Evolutionary conservation across 2,329 filamentous ascomycete genomes (phyloP).

Genomic region (Shiraia sp.): DNA sequence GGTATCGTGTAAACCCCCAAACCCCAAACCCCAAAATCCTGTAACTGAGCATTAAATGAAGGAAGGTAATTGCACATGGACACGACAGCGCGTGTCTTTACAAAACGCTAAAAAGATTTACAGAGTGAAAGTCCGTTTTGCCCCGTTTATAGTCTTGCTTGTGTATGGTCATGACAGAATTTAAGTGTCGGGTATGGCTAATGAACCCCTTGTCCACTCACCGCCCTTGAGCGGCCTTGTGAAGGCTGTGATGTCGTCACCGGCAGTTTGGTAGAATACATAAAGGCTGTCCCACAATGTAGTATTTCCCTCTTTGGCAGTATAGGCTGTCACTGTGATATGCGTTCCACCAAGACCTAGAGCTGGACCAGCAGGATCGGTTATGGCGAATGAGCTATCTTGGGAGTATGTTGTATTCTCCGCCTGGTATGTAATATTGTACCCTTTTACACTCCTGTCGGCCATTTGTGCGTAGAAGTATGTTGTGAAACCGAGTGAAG

Average conservation of each 20-base stretch:
- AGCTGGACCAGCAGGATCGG: conserved; percentile 28
- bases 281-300: conserved; percentile 32
- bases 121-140: too few relatives aligned
- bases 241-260: conserved; percentile 37
- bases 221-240: conserved; percentile 27
- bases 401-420: conserved; percentile 44
- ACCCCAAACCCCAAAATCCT: too few relatives aligned
- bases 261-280: conserved; percentile 37
- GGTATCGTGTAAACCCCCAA: too few relatives aligned
- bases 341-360: conserved; percentile 46
- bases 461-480: conserved; percentile 49
- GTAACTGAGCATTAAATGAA: too few relatives aligned
- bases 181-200: conserved; percentile 31
- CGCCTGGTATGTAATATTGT: conserved; percentile 44
- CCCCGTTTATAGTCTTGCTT: not conserved
- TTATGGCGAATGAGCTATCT: conserved; percentile 39
- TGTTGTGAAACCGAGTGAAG: conserved; percentile 48
- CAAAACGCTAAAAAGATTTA: too few relatives aligned
- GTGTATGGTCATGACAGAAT: not conserved
- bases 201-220: conserved; percentile 32
- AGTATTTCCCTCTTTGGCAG: conserved; percentile 24
- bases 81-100: too few relatives aligned
- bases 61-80: too few relatives aligned
- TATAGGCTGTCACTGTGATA: conserved; percentile 43
- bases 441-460: conserved; percentile 43